phyloP scores from a whole-genome alignment of 441 rosid species.

The Pelargonium cotyledonis region DNA sequence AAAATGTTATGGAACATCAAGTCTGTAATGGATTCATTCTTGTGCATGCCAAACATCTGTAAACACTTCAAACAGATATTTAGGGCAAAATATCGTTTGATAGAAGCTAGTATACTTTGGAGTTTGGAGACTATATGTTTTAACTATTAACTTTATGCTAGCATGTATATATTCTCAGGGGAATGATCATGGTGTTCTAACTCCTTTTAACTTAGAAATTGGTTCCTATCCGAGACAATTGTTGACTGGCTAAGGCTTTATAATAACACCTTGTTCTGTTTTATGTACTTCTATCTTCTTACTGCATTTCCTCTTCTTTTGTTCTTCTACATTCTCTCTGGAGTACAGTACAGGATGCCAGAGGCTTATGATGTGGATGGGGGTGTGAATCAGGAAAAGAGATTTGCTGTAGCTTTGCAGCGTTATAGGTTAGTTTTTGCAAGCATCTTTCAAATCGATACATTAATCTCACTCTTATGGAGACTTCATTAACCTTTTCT shows the following conservation, averaged over 20 bases:
- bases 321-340: constrained; percentile 19
- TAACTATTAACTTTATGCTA: neutral
- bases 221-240: neutral
- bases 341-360: constrained; percentile 80
- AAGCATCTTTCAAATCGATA: neutral
- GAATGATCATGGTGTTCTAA: neutral
- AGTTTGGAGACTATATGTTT: neutral
- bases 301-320: constrained; percentile 8
- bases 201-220: constrained; percentile 2
- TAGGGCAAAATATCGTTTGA: neutral
- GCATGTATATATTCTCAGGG: neutral
- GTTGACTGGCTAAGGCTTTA: too few relatives aligned
- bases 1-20: neutral
- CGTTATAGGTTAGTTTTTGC: constrained; percentile 61
- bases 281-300: neutral
- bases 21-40: neutral
- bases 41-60: neutral
- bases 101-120: neutral
- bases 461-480: neutral
- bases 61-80: neutral
- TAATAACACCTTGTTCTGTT: neutral
- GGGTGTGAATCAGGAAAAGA: constrained; percentile 79
- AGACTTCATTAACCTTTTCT: neutral
- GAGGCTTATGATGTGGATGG: constrained; percentile 94
- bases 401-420: constrained; percentile 84